Conservation (phyloP, 495 filamentous ascomycete genomes). For the Penicillium manginii region DNA sequence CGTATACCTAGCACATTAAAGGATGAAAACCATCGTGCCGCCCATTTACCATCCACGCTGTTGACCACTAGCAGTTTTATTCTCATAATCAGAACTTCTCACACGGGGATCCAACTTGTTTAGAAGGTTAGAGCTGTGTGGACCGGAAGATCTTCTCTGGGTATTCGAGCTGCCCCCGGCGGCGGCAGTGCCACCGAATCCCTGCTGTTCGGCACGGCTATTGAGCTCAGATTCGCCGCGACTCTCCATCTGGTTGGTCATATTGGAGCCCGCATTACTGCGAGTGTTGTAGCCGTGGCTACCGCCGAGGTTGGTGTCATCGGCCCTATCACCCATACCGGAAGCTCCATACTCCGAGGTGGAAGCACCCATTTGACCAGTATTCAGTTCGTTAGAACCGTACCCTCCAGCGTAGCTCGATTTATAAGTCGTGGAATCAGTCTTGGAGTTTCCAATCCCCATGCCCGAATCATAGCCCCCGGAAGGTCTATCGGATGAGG, state of each 20-base stretch:
- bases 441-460: too few species aligned
- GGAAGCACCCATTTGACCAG: too few species aligned
- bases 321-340: conserved; percentile 7
- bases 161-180: conserved; percentile 39
- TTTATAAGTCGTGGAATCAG: not conserved
- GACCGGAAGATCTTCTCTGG: conserved; percentile 30
- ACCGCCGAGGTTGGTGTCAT: conserved; percentile 4
- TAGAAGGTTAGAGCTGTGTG: conserved; percentile 46
- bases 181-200: conserved; percentile 29
- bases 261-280: conserved; percentile 17
- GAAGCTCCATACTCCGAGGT: not conserved
- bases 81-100: conserved; percentile 19
- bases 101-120: conserved; percentile 54
- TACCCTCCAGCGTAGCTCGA: not conserved
- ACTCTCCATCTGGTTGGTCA: conserved; percentile 44
- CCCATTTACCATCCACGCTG: conserved; percentile 16
- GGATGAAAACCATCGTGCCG: not conserved
- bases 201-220: conserved; percentile 30
- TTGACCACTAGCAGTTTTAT: conserved; percentile 4
- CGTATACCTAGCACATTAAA: too few species aligned
- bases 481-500: too few species aligned
- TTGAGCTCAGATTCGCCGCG: conserved; percentile 42
- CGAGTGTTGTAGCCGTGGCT: conserved; percentile 15
- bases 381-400: not conserved
- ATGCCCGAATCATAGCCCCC: too few species aligned